These are phyloP conservation scores for Teratosphaeria epicoccoides DNA, from an alignment of 2,329 filamentous ascomycete genomes.

Conservation along the genomic window DNA sequence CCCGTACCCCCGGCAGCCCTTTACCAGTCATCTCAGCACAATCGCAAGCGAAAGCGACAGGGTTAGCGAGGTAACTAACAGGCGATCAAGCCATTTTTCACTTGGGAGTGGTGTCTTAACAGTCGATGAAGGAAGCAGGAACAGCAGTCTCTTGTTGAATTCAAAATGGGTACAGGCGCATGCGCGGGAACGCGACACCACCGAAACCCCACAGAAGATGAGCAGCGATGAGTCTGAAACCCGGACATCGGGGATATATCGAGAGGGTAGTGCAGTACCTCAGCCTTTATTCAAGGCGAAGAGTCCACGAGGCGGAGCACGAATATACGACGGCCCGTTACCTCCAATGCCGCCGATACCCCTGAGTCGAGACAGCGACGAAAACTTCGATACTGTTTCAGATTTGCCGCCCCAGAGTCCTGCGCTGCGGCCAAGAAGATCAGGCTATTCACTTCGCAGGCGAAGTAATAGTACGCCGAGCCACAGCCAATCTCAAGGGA, in stretches of 20 bases:
- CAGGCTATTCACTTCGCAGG: conserved; percentile 23
- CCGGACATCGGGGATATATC: conserved; percentile 10
- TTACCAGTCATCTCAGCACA: conserved; percentile 26
- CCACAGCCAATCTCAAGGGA: conserved; percentile 17
- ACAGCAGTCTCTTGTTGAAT: conserved; percentile 13
- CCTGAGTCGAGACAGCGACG: conserved; percentile 18
- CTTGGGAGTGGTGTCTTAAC: conserved; percentile 23
- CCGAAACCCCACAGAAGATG: not conserved
- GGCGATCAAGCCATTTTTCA: conserved; percentile 24
- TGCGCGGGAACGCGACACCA: not conserved
- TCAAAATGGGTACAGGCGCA: conserved; percentile 1
- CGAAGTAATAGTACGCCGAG: conserved; percentile 23
- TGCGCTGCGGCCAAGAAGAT: conserved; percentile 23
- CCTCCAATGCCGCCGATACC: conserved; percentile 23
- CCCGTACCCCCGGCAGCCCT: conserved; percentile 21
- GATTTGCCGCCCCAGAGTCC: conserved; percentile 21
- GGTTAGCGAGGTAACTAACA: conserved; percentile 15
- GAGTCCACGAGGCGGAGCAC: conserved; percentile 3
- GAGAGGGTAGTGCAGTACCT: conserved; percentile 24
- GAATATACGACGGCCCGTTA: conserved; percentile 20
- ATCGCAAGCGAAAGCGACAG: conserved; percentile 27
- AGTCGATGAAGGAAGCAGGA: conserved; percentile 20
- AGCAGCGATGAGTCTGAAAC: not conserved
- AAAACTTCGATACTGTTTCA: conserved; percentile 25
- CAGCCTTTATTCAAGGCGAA: conserved; percentile 23